Evolutionary conservation across 352 stramenopile genomes (phyloP).

Genomic region (Globisporangium polare): DNA sequence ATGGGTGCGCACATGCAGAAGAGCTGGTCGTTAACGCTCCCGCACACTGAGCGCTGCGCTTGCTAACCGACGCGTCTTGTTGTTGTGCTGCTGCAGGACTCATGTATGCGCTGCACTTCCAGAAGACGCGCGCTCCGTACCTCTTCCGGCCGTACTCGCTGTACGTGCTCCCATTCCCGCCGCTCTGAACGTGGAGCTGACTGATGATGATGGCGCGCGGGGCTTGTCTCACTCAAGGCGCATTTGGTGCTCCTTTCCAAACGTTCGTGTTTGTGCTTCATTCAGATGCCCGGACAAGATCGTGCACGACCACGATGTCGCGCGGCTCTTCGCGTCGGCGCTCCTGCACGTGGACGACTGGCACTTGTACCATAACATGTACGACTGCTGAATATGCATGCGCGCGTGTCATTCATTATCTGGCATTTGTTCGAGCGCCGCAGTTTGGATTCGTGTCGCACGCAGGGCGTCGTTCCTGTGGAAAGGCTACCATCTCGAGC

Average conservation of each 20-base stretch:
- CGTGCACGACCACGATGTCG: constrained; percentile 29
- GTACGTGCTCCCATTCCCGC: constrained; percentile 20
- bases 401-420: constrained; percentile 1
- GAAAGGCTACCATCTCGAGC: constrained; percentile 82
- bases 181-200: not conserved
- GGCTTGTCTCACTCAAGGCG: constrained; percentile 1
- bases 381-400: constrained; percentile 15
- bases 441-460: constrained; percentile 6
- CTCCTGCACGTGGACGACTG: constrained; percentile 85
- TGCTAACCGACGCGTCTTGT: not conserved
- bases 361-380: constrained; percentile 92
- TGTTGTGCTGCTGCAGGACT: constrained; percentile 22
- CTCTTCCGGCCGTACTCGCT: constrained; percentile 41
- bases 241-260: not conserved
- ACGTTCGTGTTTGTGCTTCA: constrained; percentile 18
- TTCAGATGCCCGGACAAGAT: constrained; percentile 71
- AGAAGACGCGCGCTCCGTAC: constrained; percentile 32
- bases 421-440: not conserved
- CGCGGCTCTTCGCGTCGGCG: constrained; percentile 56
- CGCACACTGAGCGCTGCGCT: not conserved
- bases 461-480: constrained; percentile 73
- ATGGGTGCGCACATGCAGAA: constrained; percentile 24
- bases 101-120: constrained; percentile 61
- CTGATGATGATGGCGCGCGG: not conserved
- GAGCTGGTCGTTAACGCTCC: not conserved